Conservation (phyloP, 1,284 basidiomycete species). For the Malassezia pachydermatis region DNA sequence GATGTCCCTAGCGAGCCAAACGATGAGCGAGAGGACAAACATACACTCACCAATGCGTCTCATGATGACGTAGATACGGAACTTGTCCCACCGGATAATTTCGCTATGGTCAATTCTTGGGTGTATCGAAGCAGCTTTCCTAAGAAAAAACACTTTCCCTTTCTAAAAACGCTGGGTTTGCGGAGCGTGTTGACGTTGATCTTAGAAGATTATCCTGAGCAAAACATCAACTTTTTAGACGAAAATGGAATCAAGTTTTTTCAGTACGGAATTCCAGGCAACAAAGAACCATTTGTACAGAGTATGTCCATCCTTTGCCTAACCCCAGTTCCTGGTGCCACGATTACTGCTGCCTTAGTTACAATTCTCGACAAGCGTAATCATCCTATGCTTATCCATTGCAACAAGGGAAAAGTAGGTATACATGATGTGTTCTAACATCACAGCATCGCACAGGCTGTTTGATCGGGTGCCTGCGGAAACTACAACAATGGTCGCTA, state of each 20-base stretch:
- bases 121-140: conserved; percentile 54
- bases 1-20: not conserved
- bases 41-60: not conserved
- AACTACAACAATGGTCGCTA: conserved; percentile 54
- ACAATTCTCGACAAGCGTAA: conserved; percentile 54
- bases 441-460: conserved; percentile 56
- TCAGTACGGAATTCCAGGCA: conserved; percentile 55
- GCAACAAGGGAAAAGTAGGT: conserved; percentile 58
- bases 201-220: conserved; percentile 53
- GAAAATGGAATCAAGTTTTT: conserved; percentile 50
- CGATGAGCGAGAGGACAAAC: not conserved
- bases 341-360: conserved; percentile 53
- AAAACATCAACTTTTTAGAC: conserved; percentile 51
- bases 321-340: conserved; percentile 51
- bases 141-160: conserved; percentile 53
- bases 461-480: conserved; percentile 54
- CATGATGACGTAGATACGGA: not conserved
- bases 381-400: conserved; percentile 55
- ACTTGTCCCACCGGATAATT: conserved; percentile 45
- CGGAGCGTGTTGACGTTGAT: conserved; percentile 52
- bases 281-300: conserved; percentile 50
- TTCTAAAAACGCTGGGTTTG: conserved; percentile 52
- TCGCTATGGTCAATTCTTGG: conserved; percentile 50
- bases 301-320: conserved; percentile 4
- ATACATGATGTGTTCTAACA: too few relatives aligned